A percentile compares a stretch with the other conserved stretches of the same genome.
Evolutionary conservation across 495 filamentous ascomycete genomes (phyloP).

Genomic region (Annulohypoxylon nitens): DNA sequence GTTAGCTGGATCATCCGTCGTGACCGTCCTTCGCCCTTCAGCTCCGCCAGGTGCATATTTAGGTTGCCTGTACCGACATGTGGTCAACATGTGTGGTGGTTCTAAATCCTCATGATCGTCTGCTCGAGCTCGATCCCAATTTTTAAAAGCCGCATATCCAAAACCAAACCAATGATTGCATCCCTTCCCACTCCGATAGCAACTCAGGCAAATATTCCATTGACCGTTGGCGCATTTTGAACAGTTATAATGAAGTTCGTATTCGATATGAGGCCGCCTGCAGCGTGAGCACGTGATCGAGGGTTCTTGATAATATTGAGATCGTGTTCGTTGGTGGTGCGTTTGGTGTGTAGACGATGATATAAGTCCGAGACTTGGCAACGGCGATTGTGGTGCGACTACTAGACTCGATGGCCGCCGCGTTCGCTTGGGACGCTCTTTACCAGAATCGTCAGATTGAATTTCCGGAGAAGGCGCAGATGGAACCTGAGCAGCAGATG

Average conservation of each 20-base stretch:
- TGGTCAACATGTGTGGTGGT: constrained; percentile 74
- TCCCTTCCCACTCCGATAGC: constrained; percentile 79
- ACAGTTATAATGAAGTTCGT: constrained; percentile 86
- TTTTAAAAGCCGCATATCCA: constrained; percentile 69
- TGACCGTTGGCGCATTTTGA: constrained; percentile 72
- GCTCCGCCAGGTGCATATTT: constrained; percentile 58
- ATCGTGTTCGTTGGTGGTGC: constrained; percentile 50
- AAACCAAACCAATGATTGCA: constrained; percentile 87
- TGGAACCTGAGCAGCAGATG: constrained; percentile 43
- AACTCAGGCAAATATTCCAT: constrained; percentile 82
- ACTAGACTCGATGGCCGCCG: constrained; percentile 44
- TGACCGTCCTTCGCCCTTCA: constrained; percentile 65
- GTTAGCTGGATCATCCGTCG: constrained; percentile 72
- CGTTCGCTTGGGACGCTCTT: constrained; percentile 35
- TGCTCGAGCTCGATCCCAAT: constrained; percentile 62
- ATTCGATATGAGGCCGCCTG: constrained; percentile 74
- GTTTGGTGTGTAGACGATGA: constrained; percentile 45
- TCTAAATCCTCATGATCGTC: constrained; percentile 53
- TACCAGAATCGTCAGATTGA: constrained; percentile 42
- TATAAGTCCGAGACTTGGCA: constrained; percentile 51
- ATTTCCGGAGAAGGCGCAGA: constrained; percentile 39
- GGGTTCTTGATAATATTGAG: constrained; percentile 73
- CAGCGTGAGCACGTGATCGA: constrained; percentile 79
- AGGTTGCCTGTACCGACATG: constrained; percentile 75
- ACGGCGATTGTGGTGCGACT: constrained; percentile 41